A percentile compares a stretch with the other conserved stretches of the same genome.
These are phyloP conservation scores for Teratosphaeria epicoccoides DNA, from an alignment of 2,329 filamentous ascomycete genomes.

Conservation along the genomic window DNA sequence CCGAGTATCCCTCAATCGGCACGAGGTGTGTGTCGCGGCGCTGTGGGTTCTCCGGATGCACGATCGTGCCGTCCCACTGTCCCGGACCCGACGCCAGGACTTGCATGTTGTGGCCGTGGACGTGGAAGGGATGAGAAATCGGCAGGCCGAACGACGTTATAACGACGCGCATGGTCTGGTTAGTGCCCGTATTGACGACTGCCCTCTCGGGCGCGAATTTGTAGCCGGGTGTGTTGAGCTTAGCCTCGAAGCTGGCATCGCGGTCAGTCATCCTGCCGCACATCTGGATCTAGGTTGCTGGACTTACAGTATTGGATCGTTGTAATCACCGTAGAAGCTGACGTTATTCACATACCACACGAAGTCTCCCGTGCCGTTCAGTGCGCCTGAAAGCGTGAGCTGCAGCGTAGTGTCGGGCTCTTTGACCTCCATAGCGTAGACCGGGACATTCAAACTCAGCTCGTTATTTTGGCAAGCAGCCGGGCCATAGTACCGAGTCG, in stretches of 20 bases:
- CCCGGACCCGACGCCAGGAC: conserved; percentile 15
- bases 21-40: conserved; percentile 20
- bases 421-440: conserved; percentile 13
- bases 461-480: conserved; percentile 13
- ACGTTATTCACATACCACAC: conserved; percentile 41
- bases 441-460: conserved; percentile 11
- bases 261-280: background rate
- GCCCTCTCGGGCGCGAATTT: conserved; percentile 17
- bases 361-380: conserved; percentile 24
- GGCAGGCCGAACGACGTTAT: conserved; percentile 31
- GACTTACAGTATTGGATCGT: conserved; percentile 14
- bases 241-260: conserved; percentile 9
- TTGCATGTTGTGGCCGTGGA: conserved; percentile 24
- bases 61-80: conserved; percentile 21
- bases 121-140: conserved; percentile 20
- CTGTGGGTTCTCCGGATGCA: conserved; percentile 19
- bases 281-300: background rate
- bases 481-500: conserved; percentile 11
- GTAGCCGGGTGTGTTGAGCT: conserved; percentile 10
- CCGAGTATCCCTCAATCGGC: conserved; percentile 19
- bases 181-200: conserved; percentile 40
- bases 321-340: conserved; percentile 29
- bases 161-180: conserved; percentile 47
- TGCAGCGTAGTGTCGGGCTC: conserved; percentile 15
- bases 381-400: conserved; percentile 24